phyloP scores from a whole-genome alignment of 1,284 basidiomycete genomes.

The Sporisorium sorghi region DNA sequence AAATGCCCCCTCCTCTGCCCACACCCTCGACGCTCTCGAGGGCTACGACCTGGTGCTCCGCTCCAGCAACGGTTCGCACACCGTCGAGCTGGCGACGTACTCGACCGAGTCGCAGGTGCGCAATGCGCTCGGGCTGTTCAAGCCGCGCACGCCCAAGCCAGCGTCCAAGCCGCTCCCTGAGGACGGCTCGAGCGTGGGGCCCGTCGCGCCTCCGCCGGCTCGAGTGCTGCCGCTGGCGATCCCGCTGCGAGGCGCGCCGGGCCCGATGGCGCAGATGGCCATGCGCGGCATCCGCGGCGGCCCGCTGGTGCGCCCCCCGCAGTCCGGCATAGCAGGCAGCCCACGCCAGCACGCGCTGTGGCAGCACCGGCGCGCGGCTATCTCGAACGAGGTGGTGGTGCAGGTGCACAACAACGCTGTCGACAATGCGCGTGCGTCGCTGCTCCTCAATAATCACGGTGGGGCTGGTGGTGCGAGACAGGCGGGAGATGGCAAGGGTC shows the following conservation, averaged over 20 bases:
- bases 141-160: slow-evolving; percentile 25
- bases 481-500: too few relatives aligned
- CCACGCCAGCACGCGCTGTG: slow-evolving; percentile 31
- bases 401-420: slow-evolving; percentile 48
- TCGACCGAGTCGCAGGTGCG: slow-evolving; percentile 46
- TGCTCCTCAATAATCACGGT: slow-evolving; percentile 29
- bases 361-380: slow-evolving; percentile 41
- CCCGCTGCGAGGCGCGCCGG: slow-evolving; percentile 11
- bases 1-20: not conserved
- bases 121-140: slow-evolving; percentile 42
- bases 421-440: slow-evolving; percentile 33
- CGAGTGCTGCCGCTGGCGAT: slow-evolving; percentile 36
- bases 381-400: slow-evolving; percentile 42
- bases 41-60: slow-evolving; percentile 33
- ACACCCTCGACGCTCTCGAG: slow-evolving; percentile 11
- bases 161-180: slow-evolving; percentile 26
- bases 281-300: slow-evolving; percentile 46
- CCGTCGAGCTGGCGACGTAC: slow-evolving; percentile 36
- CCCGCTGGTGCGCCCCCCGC: slow-evolving; percentile 31
- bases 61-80: slow-evolving; percentile 2
- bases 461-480: not conserved
- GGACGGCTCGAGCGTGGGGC: slow-evolving; percentile 11
- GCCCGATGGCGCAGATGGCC: slow-evolving; percentile 17
- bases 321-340: slow-evolving; percentile 7
- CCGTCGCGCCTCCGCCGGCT: slow-evolving; percentile 18